phyloP scores from a whole-genome alignment of 768 basidiomycete genomes.

The Tubosaeta sp. region DNA sequence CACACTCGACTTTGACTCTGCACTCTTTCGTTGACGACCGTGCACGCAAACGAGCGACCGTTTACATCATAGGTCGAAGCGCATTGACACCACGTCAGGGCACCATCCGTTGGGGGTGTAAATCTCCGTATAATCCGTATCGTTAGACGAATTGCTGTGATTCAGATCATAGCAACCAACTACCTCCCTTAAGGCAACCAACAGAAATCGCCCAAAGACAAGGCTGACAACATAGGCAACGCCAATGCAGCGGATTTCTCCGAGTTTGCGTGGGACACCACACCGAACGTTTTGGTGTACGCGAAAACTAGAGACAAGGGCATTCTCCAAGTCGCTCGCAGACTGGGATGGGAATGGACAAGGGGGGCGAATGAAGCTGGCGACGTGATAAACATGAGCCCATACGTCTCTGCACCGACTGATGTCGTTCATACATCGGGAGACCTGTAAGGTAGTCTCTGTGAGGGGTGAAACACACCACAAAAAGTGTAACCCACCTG shows the following conservation, averaged over 20 bases:
- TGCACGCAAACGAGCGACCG: no score
- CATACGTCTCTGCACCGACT: constrained; percentile 12
- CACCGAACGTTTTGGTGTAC: no score
- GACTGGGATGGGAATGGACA: no score
- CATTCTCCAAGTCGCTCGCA: no score
- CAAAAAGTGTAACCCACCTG: background rate
- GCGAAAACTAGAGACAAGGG: no score
- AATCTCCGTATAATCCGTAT: background rate
- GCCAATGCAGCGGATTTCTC: constrained; percentile 8
- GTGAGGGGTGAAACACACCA: background rate
- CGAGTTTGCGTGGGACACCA: background rate
- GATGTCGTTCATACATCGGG: background rate
- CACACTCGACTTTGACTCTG: no score
- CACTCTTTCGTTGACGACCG: no score
- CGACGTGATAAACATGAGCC: constrained; percentile 17
- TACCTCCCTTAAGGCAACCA: constrained; percentile 12
- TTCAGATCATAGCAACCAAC: constrained; percentile 16
- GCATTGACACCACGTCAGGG: no score
- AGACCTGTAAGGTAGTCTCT: background rate
- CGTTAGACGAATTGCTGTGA: background rate
- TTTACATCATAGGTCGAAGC: no score
- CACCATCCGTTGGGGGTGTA: no score
- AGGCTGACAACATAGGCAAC: background rate
- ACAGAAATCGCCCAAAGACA: constrained; percentile 14
- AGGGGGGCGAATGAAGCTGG: no score